These are phyloP conservation scores for Blumeria graminis DNA, from an alignment of 2,329 filamentous ascomycete genomes.

Conservation along the genomic window DNA sequence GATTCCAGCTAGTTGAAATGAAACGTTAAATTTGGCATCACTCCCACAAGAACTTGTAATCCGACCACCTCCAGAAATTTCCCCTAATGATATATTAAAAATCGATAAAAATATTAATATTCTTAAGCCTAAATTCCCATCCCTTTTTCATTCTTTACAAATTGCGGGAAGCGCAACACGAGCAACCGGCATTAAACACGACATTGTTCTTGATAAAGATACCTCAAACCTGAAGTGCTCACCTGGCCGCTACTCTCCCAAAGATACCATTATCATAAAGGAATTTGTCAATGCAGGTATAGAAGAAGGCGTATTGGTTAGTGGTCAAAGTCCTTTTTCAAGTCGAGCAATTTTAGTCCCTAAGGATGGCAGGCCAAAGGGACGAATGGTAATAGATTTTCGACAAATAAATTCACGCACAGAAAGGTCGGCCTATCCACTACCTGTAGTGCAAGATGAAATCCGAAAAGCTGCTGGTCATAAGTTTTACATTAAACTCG, in stretches of 20 bases:
- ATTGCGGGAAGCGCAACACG: not conserved
- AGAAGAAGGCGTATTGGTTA: not conserved
- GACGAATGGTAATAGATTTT: not conserved
- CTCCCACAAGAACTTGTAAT: not conserved
- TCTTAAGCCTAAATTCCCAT: not conserved
- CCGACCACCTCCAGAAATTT: not conserved
- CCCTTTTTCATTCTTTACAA: not conserved
- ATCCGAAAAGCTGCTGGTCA: not conserved
- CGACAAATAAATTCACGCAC: not conserved
- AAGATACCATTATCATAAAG: not conserved
- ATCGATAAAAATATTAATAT: not conserved
- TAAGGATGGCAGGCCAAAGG: not conserved
- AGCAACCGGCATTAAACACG: not conserved
- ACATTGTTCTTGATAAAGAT: not conserved
- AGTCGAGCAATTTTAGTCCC: not conserved
- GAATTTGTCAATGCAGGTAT: not conserved
- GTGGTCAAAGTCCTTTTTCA: not conserved
- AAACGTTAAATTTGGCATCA: not conserved
- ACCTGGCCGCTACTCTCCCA: not conserved
- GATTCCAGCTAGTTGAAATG: not conserved
- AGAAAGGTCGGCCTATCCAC: not conserved
- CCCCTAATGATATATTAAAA: not conserved
- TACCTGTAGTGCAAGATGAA: not conserved
- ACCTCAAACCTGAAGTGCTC: not conserved
- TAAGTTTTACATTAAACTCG: not conserved